These are phyloP conservation scores for Candida gigantensis DNA, from an alignment of 1,139 yeast species.

Conservation along the genomic window DNA sequence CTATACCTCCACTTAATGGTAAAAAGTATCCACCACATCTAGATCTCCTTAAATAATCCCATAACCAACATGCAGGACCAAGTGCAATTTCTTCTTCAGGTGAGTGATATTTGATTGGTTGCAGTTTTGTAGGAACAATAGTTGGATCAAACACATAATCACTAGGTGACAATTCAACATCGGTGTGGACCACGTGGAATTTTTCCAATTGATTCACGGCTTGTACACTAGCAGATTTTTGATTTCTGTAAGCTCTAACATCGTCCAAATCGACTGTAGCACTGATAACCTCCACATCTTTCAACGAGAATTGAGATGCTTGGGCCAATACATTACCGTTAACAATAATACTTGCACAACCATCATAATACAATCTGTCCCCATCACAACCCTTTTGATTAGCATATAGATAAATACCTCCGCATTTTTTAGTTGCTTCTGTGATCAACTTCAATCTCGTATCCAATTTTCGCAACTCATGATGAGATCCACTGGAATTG, in stretches of 20 bases:
- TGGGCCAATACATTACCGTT: slow-evolving; percentile 92
- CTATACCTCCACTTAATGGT: slow-evolving; percentile 96
- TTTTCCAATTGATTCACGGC: slow-evolving; percentile 51
- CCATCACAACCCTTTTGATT: slow-evolving; percentile 99
- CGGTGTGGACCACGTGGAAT: slow-evolving; percentile 64
- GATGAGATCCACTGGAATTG: slow-evolving; percentile 95
- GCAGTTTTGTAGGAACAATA: slow-evolving; percentile 59
- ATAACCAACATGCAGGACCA: slow-evolving; percentile 99
- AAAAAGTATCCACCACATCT: slow-evolving; percentile 87
- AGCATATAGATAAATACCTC: slow-evolving; percentile 90
- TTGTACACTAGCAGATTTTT: slow-evolving; percentile 81
- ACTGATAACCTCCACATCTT: slow-evolving; percentile 88
- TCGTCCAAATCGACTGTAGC: slow-evolving; percentile 95
- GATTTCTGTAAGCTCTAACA: slow-evolving; percentile 77
- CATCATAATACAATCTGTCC: slow-evolving; percentile 93
- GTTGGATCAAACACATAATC: slow-evolving; percentile 59
- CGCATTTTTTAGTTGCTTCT: slow-evolving; percentile 94
- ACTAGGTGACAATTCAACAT: slow-evolving; percentile 62
- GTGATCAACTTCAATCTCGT: slow-evolving; percentile 80
- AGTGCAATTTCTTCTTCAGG: slow-evolving; percentile 97
- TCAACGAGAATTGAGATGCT: slow-evolving; percentile 83
- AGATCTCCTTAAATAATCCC: slow-evolving; percentile 95
- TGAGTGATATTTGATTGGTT: slow-evolving; percentile 59
- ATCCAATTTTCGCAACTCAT: slow-evolving; percentile 86
- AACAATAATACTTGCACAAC: slow-evolving; percentile 90